phyloP scores from a whole-genome alignment of 2,329 filamentous ascomycete species.

The Aureobasidium sp. region DNA sequence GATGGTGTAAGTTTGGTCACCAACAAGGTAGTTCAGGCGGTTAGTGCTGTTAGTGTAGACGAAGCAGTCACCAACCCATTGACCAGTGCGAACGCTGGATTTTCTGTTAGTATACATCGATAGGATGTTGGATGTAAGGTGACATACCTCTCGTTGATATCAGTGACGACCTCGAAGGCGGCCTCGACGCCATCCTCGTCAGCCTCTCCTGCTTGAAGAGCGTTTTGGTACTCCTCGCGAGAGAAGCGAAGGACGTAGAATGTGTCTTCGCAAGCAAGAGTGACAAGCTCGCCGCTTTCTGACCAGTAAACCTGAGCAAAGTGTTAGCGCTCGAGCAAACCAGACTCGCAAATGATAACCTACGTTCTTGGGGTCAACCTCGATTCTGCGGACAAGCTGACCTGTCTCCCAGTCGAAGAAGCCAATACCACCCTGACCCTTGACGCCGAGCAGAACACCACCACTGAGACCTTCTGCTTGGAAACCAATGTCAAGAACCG shows the following conservation, averaged over 20 bases:
- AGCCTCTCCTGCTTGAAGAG: conserved; percentile 69
- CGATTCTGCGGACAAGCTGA: conserved; percentile 81
- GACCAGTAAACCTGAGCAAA: conserved; percentile 78
- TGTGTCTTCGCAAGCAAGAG: conserved; percentile 86
- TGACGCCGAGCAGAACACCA: conserved; percentile 85
- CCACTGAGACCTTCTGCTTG: conserved; percentile 86
- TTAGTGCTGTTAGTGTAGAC: conserved; percentile 97
- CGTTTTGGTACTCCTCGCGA: conserved; percentile 77
- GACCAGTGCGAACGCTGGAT: conserved; percentile 75
- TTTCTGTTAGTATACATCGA: not conserved
- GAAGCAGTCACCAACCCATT: conserved; percentile 98
- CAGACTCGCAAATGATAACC: conserved; percentile 19
- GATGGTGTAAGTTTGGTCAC: conserved; percentile 95
- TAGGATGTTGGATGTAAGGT: not conserved
- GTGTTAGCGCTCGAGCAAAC: not conserved
- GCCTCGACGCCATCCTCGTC: conserved; percentile 91
- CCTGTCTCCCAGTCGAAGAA: conserved; percentile 96
- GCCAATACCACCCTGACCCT: conserved; percentile 86
- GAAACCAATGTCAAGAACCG: conserved; percentile 76
- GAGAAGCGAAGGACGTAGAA: conserved; percentile 93
- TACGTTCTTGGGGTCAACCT: conserved; percentile 59
- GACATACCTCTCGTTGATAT: conserved; percentile 76
- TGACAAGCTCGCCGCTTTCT: conserved; percentile 86
- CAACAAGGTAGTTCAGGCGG: conserved; percentile 93
- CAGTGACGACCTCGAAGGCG: conserved; percentile 92